Evolutionary conservation across 2,329 filamentous ascomycete genomes (phyloP).

Genomic region (Verticillium tricorpus): DNA sequence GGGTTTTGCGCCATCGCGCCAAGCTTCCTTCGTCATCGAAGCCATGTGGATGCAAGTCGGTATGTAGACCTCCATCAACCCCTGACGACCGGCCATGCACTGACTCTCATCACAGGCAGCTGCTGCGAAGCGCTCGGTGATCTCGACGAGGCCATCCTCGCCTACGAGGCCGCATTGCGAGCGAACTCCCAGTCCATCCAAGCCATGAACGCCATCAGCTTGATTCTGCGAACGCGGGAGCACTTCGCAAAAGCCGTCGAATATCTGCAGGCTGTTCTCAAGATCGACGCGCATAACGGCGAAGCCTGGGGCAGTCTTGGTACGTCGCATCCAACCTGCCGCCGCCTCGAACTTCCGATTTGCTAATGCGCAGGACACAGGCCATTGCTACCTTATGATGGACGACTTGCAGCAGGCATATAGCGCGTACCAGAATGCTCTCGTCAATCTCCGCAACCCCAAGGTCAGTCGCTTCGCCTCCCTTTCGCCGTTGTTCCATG

Average conservation of each 20-base stretch:
- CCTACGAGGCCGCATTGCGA: slow-evolving; percentile 84
- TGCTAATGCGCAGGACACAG: slow-evolving; percentile 37
- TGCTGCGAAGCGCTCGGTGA: slow-evolving; percentile 85
- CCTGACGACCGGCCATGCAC: slow-evolving; percentile 7
- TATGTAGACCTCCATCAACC: slow-evolving; percentile 39
- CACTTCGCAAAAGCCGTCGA: slow-evolving; percentile 93
- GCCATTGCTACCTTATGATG: slow-evolving; percentile 99
- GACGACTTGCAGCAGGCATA: slow-evolving; percentile 97
- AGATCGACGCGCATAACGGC: slow-evolving; percentile 83
- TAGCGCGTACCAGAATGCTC: slow-evolving; percentile 89
- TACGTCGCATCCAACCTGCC: slow-evolving; percentile 36
- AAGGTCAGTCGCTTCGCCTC: slow-evolving; percentile 56
- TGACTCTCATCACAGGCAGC: slow-evolving; percentile 54
- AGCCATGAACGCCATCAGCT: slow-evolving; percentile 91
- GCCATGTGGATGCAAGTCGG: slow-evolving; percentile 88
- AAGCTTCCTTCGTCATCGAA: slow-evolving; percentile 77
- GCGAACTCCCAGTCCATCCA: slow-evolving; percentile 85
- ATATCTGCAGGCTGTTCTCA: slow-evolving; percentile 84
- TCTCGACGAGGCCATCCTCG: slow-evolving; percentile 80
- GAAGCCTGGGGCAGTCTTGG: slow-evolving; percentile 96
- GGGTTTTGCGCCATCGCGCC: slow-evolving; percentile 62
- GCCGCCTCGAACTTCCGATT: neutral
- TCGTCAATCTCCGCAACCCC: slow-evolving; percentile 88
- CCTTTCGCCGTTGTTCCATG: slow-evolving; percentile 7
- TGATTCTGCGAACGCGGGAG: slow-evolving; percentile 86